phyloP scores from a whole-genome alignment of 1,284 basidiomycete genomes.

The Ceratobasidium sp. region DNA sequence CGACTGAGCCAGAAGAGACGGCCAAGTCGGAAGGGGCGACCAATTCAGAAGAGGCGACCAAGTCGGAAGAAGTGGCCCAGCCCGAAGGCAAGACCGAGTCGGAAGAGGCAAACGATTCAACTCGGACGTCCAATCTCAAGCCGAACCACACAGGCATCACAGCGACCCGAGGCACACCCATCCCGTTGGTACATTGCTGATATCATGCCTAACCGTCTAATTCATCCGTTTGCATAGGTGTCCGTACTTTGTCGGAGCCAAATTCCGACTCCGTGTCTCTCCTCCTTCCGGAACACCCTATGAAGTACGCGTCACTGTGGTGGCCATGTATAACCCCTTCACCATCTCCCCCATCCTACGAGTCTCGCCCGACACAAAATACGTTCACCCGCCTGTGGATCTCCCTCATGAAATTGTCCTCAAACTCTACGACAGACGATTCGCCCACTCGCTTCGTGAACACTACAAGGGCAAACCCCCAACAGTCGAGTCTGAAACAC shows the following conservation, averaged over 20 bases:
- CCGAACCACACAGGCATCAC: too few species aligned
- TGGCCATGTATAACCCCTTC: background rate
- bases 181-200: background rate
- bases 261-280: background rate
- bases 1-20: too few species aligned
- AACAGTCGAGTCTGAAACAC: background rate
- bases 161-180: background rate
- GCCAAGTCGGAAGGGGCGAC: too few species aligned
- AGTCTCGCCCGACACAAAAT: background rate
- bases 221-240: background rate
- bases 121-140: too few species aligned
- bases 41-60: too few species aligned
- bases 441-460: background rate
- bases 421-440: constrained; percentile 9
- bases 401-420: background rate
- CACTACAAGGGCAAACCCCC: background rate
- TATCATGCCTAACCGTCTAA: background rate
- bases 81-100: too few species aligned
- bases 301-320: background rate
- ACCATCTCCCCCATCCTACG: background rate
- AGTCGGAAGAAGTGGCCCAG: too few species aligned
- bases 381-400: background rate
- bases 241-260: constrained; percentile 1
- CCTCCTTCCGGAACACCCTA: background rate
- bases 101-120: too few species aligned